A percentile compares a stretch with the other conserved stretches of the same genome.
Evolutionary conservation across 2,329 filamentous ascomycete genomes (phyloP).

Genomic region (Aureobasidium subglaciale): DNA sequence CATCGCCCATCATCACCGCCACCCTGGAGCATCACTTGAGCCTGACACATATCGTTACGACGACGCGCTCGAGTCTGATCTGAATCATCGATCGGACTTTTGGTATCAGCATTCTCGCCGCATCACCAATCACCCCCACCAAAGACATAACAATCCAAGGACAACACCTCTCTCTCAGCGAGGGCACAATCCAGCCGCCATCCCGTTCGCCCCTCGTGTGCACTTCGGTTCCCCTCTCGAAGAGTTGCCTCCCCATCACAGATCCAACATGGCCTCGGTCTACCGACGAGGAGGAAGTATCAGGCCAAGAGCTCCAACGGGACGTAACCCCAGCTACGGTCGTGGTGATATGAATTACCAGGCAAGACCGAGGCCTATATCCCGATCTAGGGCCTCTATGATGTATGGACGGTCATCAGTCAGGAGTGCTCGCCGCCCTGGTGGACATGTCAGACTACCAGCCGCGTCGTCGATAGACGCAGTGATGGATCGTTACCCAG

Average conservation of each 20-base stretch:
- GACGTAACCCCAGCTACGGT: neutral
- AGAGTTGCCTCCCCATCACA: neutral
- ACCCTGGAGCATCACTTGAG: neutral
- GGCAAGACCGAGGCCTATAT: neutral
- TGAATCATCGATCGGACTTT: neutral
- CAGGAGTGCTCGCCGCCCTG: neutral
- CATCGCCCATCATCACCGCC: neutral
- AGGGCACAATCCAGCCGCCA: slow-evolving; percentile 5
- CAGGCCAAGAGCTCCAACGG: neutral
- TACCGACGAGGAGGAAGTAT: slow-evolving; percentile 5
- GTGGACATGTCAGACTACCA: neutral
- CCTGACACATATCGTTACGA: neutral
- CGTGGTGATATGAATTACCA: neutral
- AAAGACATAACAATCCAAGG: neutral
- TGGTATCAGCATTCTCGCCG: neutral
- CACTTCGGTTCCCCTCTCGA: slow-evolving; percentile 19
- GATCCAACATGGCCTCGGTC: slow-evolving; percentile 11
- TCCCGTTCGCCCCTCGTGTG: neutral
- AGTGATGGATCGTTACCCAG: slow-evolving; percentile 2
- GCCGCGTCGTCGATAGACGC: neutral
- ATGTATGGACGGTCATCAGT: slow-evolving; percentile 5
- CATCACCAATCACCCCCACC: neutral
- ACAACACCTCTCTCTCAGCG: neutral
- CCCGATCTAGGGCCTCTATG: slow-evolving; percentile 15
- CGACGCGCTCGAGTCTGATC: neutral